Conservation (phyloP, 2,329 filamentous ascomycete species). For the Neopestalotiopsis rosae region DNA sequence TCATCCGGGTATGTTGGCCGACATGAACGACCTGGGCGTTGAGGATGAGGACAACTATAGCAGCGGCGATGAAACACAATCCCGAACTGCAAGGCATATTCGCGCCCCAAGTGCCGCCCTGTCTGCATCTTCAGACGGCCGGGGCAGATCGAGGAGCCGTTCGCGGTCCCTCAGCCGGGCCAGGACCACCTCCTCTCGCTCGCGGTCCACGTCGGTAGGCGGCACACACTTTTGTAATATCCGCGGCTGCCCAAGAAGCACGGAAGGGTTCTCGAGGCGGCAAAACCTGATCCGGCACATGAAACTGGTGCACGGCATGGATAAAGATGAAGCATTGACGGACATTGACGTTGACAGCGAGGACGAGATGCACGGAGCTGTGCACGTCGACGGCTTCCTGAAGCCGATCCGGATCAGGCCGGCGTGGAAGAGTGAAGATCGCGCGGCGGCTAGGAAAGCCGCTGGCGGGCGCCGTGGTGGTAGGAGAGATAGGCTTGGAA, state of each 20-base stretch:
- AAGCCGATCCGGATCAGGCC: conserved; percentile 54
- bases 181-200: conserved; percentile 26
- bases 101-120: conserved; percentile 17
- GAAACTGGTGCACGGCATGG: conserved; percentile 44
- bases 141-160: conserved; percentile 18
- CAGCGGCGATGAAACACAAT: conserved; percentile 18
- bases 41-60: conserved; percentile 21
- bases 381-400: conserved; percentile 73
- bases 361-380: conserved; percentile 64
- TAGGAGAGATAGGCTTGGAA: not conserved
- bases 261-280: conserved; percentile 42
- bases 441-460: not conserved
- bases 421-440: conserved; percentile 53
- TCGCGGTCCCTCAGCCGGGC: conserved; percentile 11
- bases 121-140: conserved; percentile 18
- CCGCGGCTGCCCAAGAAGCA: conserved; percentile 39
- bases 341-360: conserved; percentile 44
- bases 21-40: conserved; percentile 5
- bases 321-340: conserved; percentile 33
- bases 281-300: conserved; percentile 49
- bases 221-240: conserved; percentile 41
- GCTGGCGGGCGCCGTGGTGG: not conserved
- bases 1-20: conserved; percentile 31
- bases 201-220: conserved; percentile 27
- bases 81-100: conserved; percentile 8